Evolutionary conservation across 2,329 filamentous ascomycete species (phyloP).

Genomic region (Hypocreales sp.): DNA sequence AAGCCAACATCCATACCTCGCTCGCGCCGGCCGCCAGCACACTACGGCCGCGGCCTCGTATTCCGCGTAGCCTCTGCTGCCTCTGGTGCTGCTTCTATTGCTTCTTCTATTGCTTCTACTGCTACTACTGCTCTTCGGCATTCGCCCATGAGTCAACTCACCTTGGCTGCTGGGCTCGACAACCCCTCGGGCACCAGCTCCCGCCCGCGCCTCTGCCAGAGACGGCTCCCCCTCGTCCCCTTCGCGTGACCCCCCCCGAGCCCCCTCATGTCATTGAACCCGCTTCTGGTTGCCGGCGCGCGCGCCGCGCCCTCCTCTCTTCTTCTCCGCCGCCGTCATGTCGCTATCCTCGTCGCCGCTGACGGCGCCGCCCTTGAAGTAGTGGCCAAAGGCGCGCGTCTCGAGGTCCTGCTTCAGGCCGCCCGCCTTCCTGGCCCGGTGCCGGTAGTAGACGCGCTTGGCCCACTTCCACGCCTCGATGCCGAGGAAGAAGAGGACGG

Average conservation of each 20-base stretch:
- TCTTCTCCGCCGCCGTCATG: slow-evolving; percentile 3
- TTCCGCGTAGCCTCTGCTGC: too few relatives aligned
- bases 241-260: too few relatives aligned
- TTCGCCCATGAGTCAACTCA: too few relatives aligned
- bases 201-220: background rate
- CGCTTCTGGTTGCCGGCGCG: slow-evolving; percentile 1
- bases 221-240: background rate
- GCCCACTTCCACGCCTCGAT: slow-evolving; percentile 42
- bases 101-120: too few relatives aligned
- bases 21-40: too few relatives aligned
- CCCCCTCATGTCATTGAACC: slow-evolving; percentile 7
- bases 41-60: too few relatives aligned
- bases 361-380: slow-evolving; percentile 9
- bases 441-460: slow-evolving; percentile 27
- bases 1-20: too few relatives aligned
- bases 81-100: too few relatives aligned
- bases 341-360: slow-evolving; percentile 7
- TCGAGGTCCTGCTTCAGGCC: slow-evolving; percentile 12
- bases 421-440: slow-evolving; percentile 6
- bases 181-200: too few relatives aligned
- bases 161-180: too few relatives aligned
- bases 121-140: too few relatives aligned
- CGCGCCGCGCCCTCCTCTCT: slow-evolving; percentile 1
- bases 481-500: slow-evolving; percentile 40
- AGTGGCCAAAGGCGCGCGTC: slow-evolving; percentile 16